Conservation (phyloP, 73 alveolate genomes). For the Paramecium caudatum region DNA sequence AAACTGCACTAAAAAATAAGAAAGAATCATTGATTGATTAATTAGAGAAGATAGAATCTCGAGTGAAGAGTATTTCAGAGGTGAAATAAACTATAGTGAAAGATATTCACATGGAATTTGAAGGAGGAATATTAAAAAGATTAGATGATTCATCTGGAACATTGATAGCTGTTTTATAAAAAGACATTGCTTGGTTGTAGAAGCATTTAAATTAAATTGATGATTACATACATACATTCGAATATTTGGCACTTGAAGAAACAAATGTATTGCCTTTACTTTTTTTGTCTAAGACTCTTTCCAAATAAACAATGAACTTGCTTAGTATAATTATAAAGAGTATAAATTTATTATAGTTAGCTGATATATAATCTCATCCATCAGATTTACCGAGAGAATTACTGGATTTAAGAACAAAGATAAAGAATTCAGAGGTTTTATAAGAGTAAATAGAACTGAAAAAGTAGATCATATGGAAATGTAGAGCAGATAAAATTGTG, state of each 20-base stretch:
- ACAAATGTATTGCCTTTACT: slow-evolving; percentile 80
- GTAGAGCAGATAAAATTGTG: slow-evolving; percentile 75
- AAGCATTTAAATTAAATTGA: slow-evolving; percentile 78
- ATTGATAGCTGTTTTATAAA: slow-evolving; percentile 78
- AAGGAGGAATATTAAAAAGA: slow-evolving; percentile 80
- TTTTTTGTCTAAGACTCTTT: slow-evolving; percentile 79
- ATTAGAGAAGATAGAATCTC: slow-evolving; percentile 77
- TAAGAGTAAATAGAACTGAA: slow-evolving; percentile 81
- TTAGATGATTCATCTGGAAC: slow-evolving; percentile 80
- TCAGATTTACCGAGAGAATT: slow-evolving; percentile 65
- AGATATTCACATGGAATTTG: slow-evolving; percentile 82
- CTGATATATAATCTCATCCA: slow-evolving; percentile 73
- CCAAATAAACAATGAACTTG: slow-evolving; percentile 76
- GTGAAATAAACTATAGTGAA: slow-evolving; percentile 77
- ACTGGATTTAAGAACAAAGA: slow-evolving; percentile 33
- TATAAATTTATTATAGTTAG: slow-evolving; percentile 71
- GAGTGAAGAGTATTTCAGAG: slow-evolving; percentile 76
- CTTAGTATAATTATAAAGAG: slow-evolving; percentile 76
- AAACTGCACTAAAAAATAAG: slow-evolving; percentile 78
- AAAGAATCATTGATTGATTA: slow-evolving; percentile 78
- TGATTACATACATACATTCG: slow-evolving; percentile 80
- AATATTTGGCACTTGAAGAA: slow-evolving; percentile 79
- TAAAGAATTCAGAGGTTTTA: slow-evolving; percentile 24
- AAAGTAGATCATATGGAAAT: slow-evolving; percentile 84
- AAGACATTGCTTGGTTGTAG: slow-evolving; percentile 80